Percentiles rank a stretch among this genome's conserved stretches.
phyloP scores from a whole-genome alignment of 169 alveolate species.

The Cryptosporidium parvum region DNA sequence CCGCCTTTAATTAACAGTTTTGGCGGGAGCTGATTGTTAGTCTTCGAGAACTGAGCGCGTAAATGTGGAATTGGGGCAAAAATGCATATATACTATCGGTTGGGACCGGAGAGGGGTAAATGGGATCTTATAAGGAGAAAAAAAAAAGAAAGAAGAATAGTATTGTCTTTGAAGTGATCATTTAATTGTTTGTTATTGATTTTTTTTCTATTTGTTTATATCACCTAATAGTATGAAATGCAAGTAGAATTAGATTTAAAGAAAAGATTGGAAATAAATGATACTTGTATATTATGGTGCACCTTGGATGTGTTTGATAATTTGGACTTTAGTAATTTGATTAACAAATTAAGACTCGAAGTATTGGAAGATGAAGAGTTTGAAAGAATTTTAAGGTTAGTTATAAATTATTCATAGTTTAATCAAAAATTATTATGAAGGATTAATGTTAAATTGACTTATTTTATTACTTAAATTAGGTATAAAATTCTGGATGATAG shows the following conservation, averaged over 20 bases:
- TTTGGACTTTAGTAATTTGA: not conserved
- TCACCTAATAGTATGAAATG: not conserved
- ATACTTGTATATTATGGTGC: constrained; percentile 55
- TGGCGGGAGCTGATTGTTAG: not conserved
- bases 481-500: constrained; percentile 24
- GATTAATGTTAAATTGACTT: not conserved
- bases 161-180: not conserved
- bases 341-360: not conserved
- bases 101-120: not conserved
- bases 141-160: not conserved
- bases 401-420: not conserved
- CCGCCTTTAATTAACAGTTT: not conserved
- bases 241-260: not conserved
- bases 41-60: not conserved
- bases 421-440: no score
- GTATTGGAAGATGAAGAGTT: constrained; percentile 22
- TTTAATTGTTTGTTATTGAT: not conserved
- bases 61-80: not conserved
- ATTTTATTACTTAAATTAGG: not conserved
- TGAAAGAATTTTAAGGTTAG: constrained; percentile 46
- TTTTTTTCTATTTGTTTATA: not conserved
- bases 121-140: not conserved
- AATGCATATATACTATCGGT: not conserved
- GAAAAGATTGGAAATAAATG: constrained; percentile 3
- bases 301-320: constrained; percentile 2